Evolutionary conservation across 441 rosid genomes (phyloP).

Genomic region (Populus hybrid): DNA sequence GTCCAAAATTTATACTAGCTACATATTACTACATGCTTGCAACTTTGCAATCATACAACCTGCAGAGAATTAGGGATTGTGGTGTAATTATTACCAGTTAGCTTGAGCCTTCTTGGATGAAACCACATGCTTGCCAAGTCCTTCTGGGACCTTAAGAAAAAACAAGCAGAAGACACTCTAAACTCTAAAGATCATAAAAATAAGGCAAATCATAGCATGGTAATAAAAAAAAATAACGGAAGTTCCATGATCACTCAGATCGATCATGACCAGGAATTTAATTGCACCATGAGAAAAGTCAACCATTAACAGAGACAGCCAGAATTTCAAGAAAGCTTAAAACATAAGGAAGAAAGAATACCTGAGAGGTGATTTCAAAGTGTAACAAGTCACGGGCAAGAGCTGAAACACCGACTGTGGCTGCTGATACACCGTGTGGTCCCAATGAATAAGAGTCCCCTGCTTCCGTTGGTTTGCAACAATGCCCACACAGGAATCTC

Average conservation of each 20-base stretch:
- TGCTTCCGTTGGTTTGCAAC: constrained; percentile 46
- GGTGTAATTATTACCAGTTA: constrained; percentile 55
- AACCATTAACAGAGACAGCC: neutral
- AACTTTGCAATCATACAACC: neutral
- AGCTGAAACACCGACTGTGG: constrained; percentile 68
- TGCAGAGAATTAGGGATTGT: too few relatives aligned
- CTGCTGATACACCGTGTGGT: constrained; percentile 61
- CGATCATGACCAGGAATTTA: too few relatives aligned
- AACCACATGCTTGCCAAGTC: constrained; percentile 57
- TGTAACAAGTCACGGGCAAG: constrained; percentile 70
- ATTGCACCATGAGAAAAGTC: neutral
- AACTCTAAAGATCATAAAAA: neutral
- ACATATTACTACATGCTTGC: neutral
- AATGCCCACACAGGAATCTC: constrained; percentile 39
- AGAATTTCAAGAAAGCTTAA: neutral
- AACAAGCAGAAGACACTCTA: neutral
- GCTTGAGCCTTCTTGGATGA: constrained; percentile 92
- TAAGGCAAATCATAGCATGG: neutral
- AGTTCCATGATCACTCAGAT: neutral
- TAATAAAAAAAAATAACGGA: neutral
- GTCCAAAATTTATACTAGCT: neutral
- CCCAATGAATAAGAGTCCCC: constrained; percentile 47
- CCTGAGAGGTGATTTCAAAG: constrained; percentile 75
- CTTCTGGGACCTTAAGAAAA: constrained; percentile 59
- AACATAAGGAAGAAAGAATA: constrained; percentile 12